Base-by-base conservation (phyloP, 2,329 filamentous ascomycete species). In the Colletotrichum sp. region DNA sequence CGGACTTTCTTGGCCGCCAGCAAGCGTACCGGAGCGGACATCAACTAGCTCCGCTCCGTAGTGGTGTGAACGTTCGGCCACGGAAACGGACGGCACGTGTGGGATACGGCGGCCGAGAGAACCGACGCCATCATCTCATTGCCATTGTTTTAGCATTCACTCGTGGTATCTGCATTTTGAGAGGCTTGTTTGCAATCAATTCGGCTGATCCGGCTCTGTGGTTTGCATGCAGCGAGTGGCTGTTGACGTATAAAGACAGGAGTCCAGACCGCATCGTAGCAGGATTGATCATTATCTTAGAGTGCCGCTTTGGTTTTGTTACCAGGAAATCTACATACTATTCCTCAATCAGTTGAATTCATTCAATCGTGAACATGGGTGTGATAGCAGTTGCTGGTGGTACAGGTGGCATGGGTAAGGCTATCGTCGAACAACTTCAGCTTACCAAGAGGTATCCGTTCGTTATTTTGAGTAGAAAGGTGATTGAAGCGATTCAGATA, bases 331-430 rank as follows among this genome's bases (percentile, higher is more conserved):
- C 12, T 15, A 15, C 13, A 5, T 28, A 26, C 18, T 12, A n/a
- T n/a, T 48, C 10, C 3, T 3, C 24, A 3, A 16, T 59, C 10
- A 18, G 1, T 28, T 28, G 2, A 52, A 13, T 6, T 10, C 5
- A 7, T 18, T 7, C 55, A 18, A 28, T 18, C 16, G 24, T 13
- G 0, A 28, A 28, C 2, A 57, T 73, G 39, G 10, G 18, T 15
- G 30, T 55, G 5, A 39, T 89, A 36, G 87, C 85, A 59, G 83
- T 89, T 24, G 85, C 86, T 12, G 87, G 87, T 60, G 88, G 87
- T 10, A 85, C 84, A 1, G 87, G 87, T 30, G 81, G 80, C 13
- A 79, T 89, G 2, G 88, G 87, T 12, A 83, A 82, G 26, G 84
- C 86, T 0, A 82, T 90, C 26, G 84, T 88, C n/a, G 87, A 90